Percentiles rank a stretch among this genome's conserved stretches.
phyloP scores from a whole-genome alignment of 2,329 filamentous ascomycete species.

The Pseudogymnoascus sp. region DNA sequence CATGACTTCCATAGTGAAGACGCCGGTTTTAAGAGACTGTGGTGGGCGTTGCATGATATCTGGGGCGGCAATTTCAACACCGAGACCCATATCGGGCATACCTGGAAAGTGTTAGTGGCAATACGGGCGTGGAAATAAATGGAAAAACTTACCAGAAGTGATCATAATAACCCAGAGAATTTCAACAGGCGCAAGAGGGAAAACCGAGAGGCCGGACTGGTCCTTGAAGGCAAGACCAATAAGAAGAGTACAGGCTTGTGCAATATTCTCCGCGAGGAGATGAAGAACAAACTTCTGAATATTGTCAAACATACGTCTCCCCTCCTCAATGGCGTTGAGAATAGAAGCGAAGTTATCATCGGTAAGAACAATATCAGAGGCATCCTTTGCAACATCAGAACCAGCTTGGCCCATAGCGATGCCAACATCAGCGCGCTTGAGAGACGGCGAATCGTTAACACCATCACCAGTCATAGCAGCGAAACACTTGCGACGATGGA shows the following conservation, averaged over 20 bases:
- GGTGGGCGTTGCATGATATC: slow-evolving; percentile 77
- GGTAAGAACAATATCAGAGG: slow-evolving; percentile 79
- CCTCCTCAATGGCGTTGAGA: slow-evolving; percentile 63
- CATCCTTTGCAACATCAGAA: slow-evolving; percentile 72
- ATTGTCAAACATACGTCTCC: slow-evolving; percentile 62
- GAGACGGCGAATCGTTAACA: slow-evolving; percentile 86
- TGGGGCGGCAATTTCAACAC: slow-evolving; percentile 65
- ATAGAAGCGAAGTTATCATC: slow-evolving; percentile 85
- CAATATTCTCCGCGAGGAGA: slow-evolving; percentile 72
- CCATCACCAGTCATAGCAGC: slow-evolving; percentile 96
- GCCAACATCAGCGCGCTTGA: slow-evolving; percentile 79
- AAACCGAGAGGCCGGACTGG: slow-evolving; percentile 62
- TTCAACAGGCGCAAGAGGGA: slow-evolving; percentile 76
- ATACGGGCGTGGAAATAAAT: not conserved
- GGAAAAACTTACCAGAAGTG: slow-evolving; percentile 56
- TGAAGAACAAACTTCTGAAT: slow-evolving; percentile 77
- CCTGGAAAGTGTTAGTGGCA: slow-evolving; percentile 14
- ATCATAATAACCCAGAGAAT: slow-evolving; percentile 95
- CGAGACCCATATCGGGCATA: slow-evolving; percentile 80
- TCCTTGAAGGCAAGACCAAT: slow-evolving; percentile 80
- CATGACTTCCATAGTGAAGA: slow-evolving; percentile 72
- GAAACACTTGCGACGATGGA: slow-evolving; percentile 67
- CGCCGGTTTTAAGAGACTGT: slow-evolving; percentile 57
- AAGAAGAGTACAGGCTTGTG: slow-evolving; percentile 72
- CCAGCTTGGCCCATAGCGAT: slow-evolving; percentile 70